These are phyloP conservation scores for Boletus rubroflammeus DNA, from an alignment of 768 basidiomycete genomes.

Conservation along the genomic window DNA sequence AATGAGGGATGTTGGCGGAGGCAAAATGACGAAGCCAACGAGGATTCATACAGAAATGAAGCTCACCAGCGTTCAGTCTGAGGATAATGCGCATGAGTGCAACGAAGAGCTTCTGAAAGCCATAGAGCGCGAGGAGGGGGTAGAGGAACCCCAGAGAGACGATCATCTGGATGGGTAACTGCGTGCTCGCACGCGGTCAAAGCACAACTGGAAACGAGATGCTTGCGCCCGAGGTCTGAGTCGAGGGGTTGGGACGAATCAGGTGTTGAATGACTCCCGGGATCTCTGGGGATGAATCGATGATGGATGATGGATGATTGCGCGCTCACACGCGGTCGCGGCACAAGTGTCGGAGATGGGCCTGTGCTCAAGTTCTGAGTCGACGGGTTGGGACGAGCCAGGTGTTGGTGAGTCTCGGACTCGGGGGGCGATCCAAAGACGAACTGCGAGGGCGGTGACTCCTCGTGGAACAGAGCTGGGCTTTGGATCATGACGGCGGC, in stretches of 20 bases:
- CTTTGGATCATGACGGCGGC: no score
- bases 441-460: no score
- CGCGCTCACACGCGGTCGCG: no score
- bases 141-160: slow-evolving; percentile 22
- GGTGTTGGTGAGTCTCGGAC: no score
- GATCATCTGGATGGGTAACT: slow-evolving; percentile 14
- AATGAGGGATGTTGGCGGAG: background rate
- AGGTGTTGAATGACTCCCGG: no score
- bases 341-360: no score
- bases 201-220: background rate
- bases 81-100: slow-evolving; percentile 4
- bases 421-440: background rate
- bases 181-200: background rate
- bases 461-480: no score
- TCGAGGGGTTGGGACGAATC: no score
- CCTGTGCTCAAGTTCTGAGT: background rate
- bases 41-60: background rate
- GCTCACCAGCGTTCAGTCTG: slow-evolving; percentile 10
- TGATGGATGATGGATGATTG: no score
- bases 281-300: no score
- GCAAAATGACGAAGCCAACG: background rate
- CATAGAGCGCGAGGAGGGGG: slow-evolving; percentile 20
- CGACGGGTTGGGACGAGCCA: background rate
- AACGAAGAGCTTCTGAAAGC: slow-evolving; percentile 10
- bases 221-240: background rate